Percentiles rank a stretch among this genome's conserved stretches.
Evolutionary conservation across 2,329 filamentous ascomycete species (phyloP).

Genomic region (Lachnellula occidentalis): DNA sequence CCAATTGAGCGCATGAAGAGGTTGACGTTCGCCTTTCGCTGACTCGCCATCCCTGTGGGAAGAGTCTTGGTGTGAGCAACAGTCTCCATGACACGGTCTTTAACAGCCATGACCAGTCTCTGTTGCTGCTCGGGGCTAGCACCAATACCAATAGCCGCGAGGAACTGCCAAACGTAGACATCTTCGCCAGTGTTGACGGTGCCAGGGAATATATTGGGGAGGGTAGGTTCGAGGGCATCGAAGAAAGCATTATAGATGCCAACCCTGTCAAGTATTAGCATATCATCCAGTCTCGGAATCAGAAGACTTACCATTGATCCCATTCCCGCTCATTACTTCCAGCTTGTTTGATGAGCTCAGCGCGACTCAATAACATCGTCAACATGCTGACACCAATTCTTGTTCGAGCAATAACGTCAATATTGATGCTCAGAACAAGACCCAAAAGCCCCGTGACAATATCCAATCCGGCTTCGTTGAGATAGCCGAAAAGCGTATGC

Average conservation of each 20-base stretch:
- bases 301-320: constrained; percentile 63
- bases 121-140: constrained; percentile 94
- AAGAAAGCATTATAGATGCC: constrained; percentile 82
- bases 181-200: constrained; percentile 88
- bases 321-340: constrained; percentile 66
- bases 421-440: constrained; percentile 74
- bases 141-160: constrained; percentile 90
- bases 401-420: constrained; percentile 78
- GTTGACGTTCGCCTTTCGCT: constrained; percentile 87
- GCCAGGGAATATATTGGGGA: constrained; percentile 84
- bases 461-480: constrained; percentile 84
- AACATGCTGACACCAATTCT: constrained; percentile 85
- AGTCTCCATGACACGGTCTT: constrained; percentile 96
- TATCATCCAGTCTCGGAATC: constrained; percentile 6
- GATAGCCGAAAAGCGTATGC: constrained; percentile 81
- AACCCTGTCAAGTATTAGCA: constrained; percentile 47
- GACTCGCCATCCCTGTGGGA: constrained; percentile 76
- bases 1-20: constrained; percentile 98
- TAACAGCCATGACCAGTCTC: constrained; percentile 87
- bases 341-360: constrained; percentile 85
- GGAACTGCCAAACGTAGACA: constrained; percentile 96
- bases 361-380: constrained; percentile 89
- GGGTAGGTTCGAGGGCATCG: constrained; percentile 74
- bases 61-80: constrained; percentile 84
- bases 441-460: constrained; percentile 88